A percentile compares a stretch with the other conserved stretches of the same genome.
Conservation (phyloP, 106 monocot genomes). For the Allium sativum region DNA sequence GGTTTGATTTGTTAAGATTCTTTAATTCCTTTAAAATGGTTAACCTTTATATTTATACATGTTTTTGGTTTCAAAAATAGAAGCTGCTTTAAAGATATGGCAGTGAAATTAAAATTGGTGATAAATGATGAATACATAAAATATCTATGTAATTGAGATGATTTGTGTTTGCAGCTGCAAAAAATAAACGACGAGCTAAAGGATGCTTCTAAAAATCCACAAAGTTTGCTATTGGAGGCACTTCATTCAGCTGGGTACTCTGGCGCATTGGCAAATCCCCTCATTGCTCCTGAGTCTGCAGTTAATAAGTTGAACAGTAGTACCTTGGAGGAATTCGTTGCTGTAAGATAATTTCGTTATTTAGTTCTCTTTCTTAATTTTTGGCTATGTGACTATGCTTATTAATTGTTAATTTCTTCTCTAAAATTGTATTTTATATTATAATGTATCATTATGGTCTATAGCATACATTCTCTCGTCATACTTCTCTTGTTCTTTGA, state of each 20-base stretch:
- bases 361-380: background rate
- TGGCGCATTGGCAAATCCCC: conserved; percentile 73
- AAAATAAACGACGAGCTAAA: conserved; percentile 58
- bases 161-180: conserved; percentile 31
- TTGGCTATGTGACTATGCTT: no score
- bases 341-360: conserved; percentile 28
- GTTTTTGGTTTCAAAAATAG: no score
- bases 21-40: no score
- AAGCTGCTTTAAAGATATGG: no score
- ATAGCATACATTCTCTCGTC: no score
- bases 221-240: conserved; percentile 68
- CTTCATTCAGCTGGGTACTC: conserved; percentile 73
- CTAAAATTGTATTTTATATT: background rate
- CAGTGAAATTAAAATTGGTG: no score
- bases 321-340: conserved; percentile 61
- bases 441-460: background rate
- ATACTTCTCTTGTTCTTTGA: no score
- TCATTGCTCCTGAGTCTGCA: conserved; percentile 65
- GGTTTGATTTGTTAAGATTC: no score
- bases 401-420: no score
- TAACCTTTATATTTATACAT: no score
- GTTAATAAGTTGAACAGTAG: conserved; percentile 41
- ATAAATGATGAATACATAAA: no score
- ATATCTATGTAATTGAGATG: background rate
- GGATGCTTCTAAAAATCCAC: conserved; percentile 61